Base-by-base conservation (phyloP, 2,329 filamentous ascomycete genomes). In the Neobulgaria alba region DNA sequence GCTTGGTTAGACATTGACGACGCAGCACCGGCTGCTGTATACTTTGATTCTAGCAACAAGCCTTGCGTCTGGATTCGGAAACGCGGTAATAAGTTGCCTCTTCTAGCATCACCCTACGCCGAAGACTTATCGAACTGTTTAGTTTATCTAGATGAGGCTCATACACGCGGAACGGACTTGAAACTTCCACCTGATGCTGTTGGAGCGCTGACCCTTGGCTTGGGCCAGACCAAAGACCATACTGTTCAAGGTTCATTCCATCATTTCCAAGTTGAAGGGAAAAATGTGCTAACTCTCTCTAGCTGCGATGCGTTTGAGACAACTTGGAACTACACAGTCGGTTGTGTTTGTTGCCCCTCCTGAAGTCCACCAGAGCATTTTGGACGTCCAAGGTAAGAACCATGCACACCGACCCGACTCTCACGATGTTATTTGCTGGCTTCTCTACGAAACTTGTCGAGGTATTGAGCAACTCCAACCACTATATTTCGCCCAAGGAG, bases 261-360 rank as follows among this genome's bases (percentile, higher is more conserved):
- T 15, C 19, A 3, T 14, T 29, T n/a, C 14, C 5, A 17, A 32
- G 4, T 19, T 18, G 4, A 19, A 10, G 3, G 23, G 18, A n/a
- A 26, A 48, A 10, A 36, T 29, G n/a, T 20, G 36, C 38, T 33
- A 41, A 44, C 29, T 34, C 20, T 40, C 14, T 30, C 26, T 44
- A 75, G 79, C 78, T 39, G 77, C 78, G 0, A 83, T 84, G 78
- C 63, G 79, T 43, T 57, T 84, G 0, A 67, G 80, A 1, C 72
- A 81, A 33, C 61, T 85, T 0, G 68, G 62, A 0, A 65, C 64
- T n/a, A 47, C 53, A 3, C 55, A 57, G 42, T 45, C 55, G 1
- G 35, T 57, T 8, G 37, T 38, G 0, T 55, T 59, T 32, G 58
- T 60, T 18, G 54, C 56, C 1, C 58, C 53, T 1, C 53, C 53